Conservation (phyloP, 2,329 filamentous ascomycete genomes). For the Botrytis squamosa region DNA sequence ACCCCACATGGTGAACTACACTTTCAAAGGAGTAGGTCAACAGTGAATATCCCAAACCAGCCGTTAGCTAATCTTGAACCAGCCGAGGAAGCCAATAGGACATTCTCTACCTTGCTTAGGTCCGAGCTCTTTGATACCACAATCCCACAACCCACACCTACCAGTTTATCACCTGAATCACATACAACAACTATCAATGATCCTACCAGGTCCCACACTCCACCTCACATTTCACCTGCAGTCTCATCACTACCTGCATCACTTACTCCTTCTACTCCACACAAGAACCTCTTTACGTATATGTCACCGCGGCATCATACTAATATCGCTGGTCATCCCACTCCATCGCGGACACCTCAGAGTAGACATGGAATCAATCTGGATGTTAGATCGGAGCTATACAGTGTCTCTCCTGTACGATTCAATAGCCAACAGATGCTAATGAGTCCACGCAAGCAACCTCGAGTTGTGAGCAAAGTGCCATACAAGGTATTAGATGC, state of each 20-base stretch:
- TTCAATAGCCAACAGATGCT: conserved; percentile 93
- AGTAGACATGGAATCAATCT: conserved; percentile 85
- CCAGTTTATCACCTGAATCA: conserved; percentile 60
- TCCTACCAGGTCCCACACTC: conserved; percentile 74
- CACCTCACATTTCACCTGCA: conserved; percentile 61
- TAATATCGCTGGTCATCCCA: conserved; percentile 75
- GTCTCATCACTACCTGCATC: conserved; percentile 65
- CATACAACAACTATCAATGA: conserved; percentile 59
- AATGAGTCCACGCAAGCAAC: conserved; percentile 82
- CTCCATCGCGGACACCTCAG: conserved; percentile 84
- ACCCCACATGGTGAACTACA: conserved; percentile 87
- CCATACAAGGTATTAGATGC: conserved; percentile 98
- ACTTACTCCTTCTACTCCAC: conserved; percentile 88
- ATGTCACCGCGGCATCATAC: conserved; percentile 70
- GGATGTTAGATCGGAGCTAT: conserved; percentile 87
- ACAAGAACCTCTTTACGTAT: conserved; percentile 96
- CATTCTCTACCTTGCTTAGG: conserved; percentile 82
- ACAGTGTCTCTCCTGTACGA: conserved; percentile 91
- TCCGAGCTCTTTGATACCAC: conserved; percentile 90
- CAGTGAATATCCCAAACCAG: background rate
- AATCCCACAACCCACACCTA: conserved; percentile 75
- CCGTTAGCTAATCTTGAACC: conserved; percentile 18
- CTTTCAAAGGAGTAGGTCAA: conserved; percentile 79
- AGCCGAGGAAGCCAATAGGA: conserved; percentile 93
- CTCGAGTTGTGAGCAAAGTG: conserved; percentile 88